Percentiles rank a stretch among this genome's conserved stretches.
Conservation (phyloP, 108 stramenopile genomes). For the Skeletonema tropicum region DNA sequence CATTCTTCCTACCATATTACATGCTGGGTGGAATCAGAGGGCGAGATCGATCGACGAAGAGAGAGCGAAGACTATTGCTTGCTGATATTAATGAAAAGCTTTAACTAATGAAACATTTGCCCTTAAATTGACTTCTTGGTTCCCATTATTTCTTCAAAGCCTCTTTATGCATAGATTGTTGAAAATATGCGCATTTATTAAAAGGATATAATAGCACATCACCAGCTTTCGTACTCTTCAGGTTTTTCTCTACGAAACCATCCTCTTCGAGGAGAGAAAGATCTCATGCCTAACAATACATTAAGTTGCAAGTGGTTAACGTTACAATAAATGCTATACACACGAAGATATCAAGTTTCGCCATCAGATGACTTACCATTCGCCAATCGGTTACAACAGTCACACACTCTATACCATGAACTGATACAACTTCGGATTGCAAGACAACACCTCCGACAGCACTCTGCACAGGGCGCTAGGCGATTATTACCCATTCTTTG, state of each 20-base stretch:
- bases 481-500: background rate
- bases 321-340: background rate
- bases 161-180: background rate
- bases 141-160: background rate
- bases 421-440: conserved; percentile 18
- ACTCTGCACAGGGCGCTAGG: background rate
- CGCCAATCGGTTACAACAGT: conserved; percentile 17
- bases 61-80: conserved; percentile 33
- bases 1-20: conserved; percentile 41
- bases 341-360: background rate
- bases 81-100: conserved; percentile 21
- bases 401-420: conserved; percentile 17
- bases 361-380: background rate
- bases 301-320: background rate
- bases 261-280: conserved; percentile 2
- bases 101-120: background rate
- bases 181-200: background rate
- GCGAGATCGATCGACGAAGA: conserved; percentile 9
- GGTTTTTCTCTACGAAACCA: background rate
- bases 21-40: conserved; percentile 26
- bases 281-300: conserved; percentile 11
- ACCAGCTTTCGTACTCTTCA: conserved; percentile 30
- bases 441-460: conserved; percentile 10
- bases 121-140: background rate
- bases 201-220: background rate